Evolutionary conservation across 179 eudicot genomes (phyloP), one percentile per base, ranked within the genome.

Genomic region (Actinidia arguta): DNA sequence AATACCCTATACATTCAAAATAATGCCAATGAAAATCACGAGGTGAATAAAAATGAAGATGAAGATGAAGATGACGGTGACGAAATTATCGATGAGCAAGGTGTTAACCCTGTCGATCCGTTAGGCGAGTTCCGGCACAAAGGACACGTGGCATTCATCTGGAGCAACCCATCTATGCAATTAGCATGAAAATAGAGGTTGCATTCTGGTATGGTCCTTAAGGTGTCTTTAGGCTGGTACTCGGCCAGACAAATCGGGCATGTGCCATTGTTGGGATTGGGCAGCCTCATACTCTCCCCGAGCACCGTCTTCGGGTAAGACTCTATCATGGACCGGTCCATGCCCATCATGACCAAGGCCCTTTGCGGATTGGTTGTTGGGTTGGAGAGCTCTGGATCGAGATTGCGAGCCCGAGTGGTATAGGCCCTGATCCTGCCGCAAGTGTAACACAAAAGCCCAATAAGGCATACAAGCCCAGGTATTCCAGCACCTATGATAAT

Each of bases 151-250:
- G 91, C 92, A 75, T 93, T 91, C 86, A 92, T 50, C 78, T 83
- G 79, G 6, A 96, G 93, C 99, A 98, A 96, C 85, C 91, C 97
- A 52, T 96, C 97, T 13, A 96, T 82, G 72, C 99, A 96, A 17
- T 82, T 81, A 96, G 81, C 95, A 85, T 96, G 99, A 80, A 94
- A 96, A 76, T 79, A 93, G 85, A 94, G 99, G 8, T 91, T 89
- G 54, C 99, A 96, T 18, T 89, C 97, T 0, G 99, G 99, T 46
- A 94, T 89, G 39, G 87, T 88, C 80, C 94, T 88, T 76, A 96
- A 67, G 1, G 88, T 88, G 77, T 96, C 99, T 61, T 91, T 86
- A 16, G 99, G 88, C 67, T 87, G 78, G 84, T 96, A 94, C 22
- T 96, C 99, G 0, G 87, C 86, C 78, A 96, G 81, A 75, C 99